Evolutionary conservation across 2,329 filamentous ascomycete genomes (phyloP), one percentile per base, ranked within the genome.

Genomic region (Beauveria brongniartii): DNA sequence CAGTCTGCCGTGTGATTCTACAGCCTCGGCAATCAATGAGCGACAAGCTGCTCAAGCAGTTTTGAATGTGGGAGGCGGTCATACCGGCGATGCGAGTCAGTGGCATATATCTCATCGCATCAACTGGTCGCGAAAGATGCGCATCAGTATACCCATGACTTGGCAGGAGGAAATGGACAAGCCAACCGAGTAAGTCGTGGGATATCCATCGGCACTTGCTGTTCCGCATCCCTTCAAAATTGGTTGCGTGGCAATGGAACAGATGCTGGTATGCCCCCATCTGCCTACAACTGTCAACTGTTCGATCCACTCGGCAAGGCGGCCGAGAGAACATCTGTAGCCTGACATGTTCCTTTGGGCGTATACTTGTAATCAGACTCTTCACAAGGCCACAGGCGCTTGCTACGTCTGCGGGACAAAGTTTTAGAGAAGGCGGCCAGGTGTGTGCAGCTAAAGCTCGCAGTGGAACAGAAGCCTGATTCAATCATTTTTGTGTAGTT

Each of bases 281-380:
- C 46, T 57, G 46, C 14, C 5, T 10, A 28, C 40, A 47, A 37
- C 30, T 34, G n/a, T n/a, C n/a, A 47, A 34, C 34, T 37, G 14
- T 8, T 8, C n/a, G 46, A 53, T 59, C 56, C 40, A 53, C 56
- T 59, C 56, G 56, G 48, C 26, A 59, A 46, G 16, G 30, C 43
- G 37, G 56, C 56, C 56, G 56, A 52, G 30, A 58, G 37, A 53
- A 52, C 24, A 40, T 44, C 40, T n/a, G 26, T 22, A 46, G 47
- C 37, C 37, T 24, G 46, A 52, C 24, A 37, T 40, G 48, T 26
- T 52, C 20, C 22, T 57, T 22, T 48, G 30, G 28, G 34, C 30
- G 8, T 8, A 30, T 30, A 30, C 9, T 30, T 8, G 44, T 9
- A 41, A 20, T 10, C 7, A 24, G 34, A 37, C 12, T 37, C 34